A percentile compares a stretch with the other conserved stretches of the same genome.
These are phyloP conservation scores for Fusarium succisae DNA, from an alignment of 2,329 filamentous ascomycete species.

Conservation along the genomic window DNA sequence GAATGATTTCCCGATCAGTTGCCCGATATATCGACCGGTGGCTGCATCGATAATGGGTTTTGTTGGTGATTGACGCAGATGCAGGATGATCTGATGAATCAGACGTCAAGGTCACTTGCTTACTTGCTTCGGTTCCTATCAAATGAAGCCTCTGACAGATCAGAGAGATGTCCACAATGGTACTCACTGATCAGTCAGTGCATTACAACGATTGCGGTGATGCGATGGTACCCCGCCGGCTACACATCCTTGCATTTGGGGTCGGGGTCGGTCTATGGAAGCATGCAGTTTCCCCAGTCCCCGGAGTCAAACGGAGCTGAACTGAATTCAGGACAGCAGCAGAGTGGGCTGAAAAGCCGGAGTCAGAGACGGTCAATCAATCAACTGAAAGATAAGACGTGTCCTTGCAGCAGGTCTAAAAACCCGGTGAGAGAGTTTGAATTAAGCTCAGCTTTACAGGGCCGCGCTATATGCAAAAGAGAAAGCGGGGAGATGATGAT, in stretches of 20 bases:
- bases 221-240: not conserved
- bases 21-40: slow-evolving; percentile 21
- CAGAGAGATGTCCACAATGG: slow-evolving; percentile 1
- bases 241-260: slow-evolving; percentile 17
- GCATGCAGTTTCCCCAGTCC: slow-evolving; percentile 30
- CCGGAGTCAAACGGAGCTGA: slow-evolving; percentile 39
- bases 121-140: not conserved
- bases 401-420: slow-evolving; percentile 22
- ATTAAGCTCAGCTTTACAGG: slow-evolving; percentile 33
- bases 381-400: slow-evolving; percentile 1
- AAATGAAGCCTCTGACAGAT: slow-evolving; percentile 29
- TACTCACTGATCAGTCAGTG: slow-evolving; percentile 1
- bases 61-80: not conserved
- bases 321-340: slow-evolving; percentile 17
- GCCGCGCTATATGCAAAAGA: not conserved
- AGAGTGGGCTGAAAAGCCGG: slow-evolving; percentile 20
- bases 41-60: slow-evolving; percentile 8
- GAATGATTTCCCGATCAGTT: slow-evolving; percentile 30
- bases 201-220: slow-evolving; percentile 8
- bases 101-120: slow-evolving; percentile 15
- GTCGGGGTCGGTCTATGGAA: not conserved
- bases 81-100: slow-evolving; percentile 33
- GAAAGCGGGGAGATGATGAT: slow-evolving; percentile 6
- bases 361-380: not conserved
- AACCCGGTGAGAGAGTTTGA: slow-evolving; percentile 12